Evolutionary conservation across 176 grass and related monocot species (phyloP).

Genomic region (Puccinellia tenuiflora): DNA sequence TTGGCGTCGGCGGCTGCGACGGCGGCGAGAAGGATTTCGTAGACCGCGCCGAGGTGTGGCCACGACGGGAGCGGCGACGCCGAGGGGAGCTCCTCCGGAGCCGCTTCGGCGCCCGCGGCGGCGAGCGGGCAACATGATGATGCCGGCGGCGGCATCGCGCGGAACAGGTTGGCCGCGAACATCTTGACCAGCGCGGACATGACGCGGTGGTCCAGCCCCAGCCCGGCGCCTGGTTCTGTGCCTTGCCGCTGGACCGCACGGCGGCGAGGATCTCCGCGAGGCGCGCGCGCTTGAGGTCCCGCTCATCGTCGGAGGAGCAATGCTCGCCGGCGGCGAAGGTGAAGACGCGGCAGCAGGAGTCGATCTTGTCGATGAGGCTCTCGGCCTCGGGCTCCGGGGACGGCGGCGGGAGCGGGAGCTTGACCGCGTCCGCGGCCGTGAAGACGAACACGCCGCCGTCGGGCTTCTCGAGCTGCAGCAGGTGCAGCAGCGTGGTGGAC

Average conservation of each 20-base stretch:
- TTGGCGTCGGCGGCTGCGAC: slow-evolving; percentile 22
- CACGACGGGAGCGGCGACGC: slow-evolving; percentile 38
- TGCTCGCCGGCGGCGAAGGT: slow-evolving; percentile 44
- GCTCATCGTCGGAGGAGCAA: slow-evolving; percentile 17
- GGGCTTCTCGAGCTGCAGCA: slow-evolving; percentile 59
- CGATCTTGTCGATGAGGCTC: slow-evolving; percentile 56
- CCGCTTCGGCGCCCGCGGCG: neutral
- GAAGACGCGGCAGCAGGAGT: slow-evolving; percentile 48
- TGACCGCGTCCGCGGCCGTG: slow-evolving; percentile 5
- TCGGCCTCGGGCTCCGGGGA: slow-evolving; percentile 42
- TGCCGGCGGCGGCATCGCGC: slow-evolving; percentile 47
- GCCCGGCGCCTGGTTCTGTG: neutral
- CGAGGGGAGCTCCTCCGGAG: slow-evolving; percentile 16
- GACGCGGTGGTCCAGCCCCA: slow-evolving; percentile 40
- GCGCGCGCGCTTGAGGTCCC: slow-evolving; percentile 41
- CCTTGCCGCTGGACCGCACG: slow-evolving; percentile 16
- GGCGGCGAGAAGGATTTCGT: slow-evolving; percentile 55
- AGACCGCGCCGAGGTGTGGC: slow-evolving; percentile 59
- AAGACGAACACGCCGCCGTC: neutral
- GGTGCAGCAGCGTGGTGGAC: slow-evolving; percentile 67
- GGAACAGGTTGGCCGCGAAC: slow-evolving; percentile 72
- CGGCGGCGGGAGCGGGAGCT: slow-evolving; percentile 50
- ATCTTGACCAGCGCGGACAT: slow-evolving; percentile 53
- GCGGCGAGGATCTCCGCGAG: slow-evolving; percentile 51
- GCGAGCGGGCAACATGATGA: slow-evolving; percentile 14